Base-by-base conservation (phyloP, 805 yeast species). In the Pichia exigua region DNA sequence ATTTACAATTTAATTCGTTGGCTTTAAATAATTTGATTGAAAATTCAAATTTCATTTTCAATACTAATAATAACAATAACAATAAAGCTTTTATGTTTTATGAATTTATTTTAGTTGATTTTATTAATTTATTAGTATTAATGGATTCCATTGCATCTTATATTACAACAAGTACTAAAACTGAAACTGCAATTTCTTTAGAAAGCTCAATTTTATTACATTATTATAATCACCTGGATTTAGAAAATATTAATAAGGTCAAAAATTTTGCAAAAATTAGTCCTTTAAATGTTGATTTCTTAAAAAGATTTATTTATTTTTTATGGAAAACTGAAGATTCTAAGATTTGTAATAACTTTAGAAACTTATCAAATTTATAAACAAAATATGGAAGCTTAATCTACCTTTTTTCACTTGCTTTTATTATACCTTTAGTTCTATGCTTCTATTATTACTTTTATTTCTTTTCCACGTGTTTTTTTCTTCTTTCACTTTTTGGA, bases 401-500 rank as follows among this genome's bases (percentile, higher is more conserved):
- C 18, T 35, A 15, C 10, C 15, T 13, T 35, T 42, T 45, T 15
- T 17, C 3, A 10, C 17, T 15, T 21, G 22, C 39, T 30, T 30
- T 12, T 30, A 24, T 24, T 24, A 24, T 24, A 24, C 4, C 26
- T 24, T 24, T 5, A 30, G 5, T 28, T 28, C 32, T 28, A 28
- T 28, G n/a, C 26, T 28, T 28, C 30, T 79, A 18, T 28, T n/a
- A n/a, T n/a, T n/a, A n/a, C n/a, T 17, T 15, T 24, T 17, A 13
- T 11, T 12, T 38, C 2, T 26, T 21, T 28, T 28, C 18, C 26
- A 13, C n/a, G n/a, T n/a, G n/a, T n/a, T n/a, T n/a, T n/a, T 26
- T n/a, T 32, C 13, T 30, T 13, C 6, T 13, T 30, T 30, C 10
- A 4, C 18, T 38, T 26, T 38, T n/a, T 32, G 6, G 18, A 8